Evolutionary conservation across 148 eudicot genomes (phyloP), one percentile per base, ranked within the genome.

Genomic region (Tetragonia tetragonoides): DNA sequence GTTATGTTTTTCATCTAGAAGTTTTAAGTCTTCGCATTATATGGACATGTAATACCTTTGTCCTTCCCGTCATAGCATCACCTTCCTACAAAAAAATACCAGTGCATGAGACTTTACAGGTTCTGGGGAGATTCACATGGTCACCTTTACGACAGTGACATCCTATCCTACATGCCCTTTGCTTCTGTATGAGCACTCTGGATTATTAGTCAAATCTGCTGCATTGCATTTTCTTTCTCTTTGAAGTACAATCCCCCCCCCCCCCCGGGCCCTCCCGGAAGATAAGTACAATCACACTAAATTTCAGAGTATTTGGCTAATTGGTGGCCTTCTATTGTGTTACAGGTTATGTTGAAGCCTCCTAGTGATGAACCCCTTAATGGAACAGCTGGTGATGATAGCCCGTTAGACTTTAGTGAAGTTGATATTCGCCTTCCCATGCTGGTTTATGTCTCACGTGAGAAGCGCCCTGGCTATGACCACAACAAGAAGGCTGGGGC

Each of bases 401-500:
- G 68, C 66, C 88, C 91, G 8, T 53, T 95, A 64, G 95, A 95
- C 79, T 87, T 89, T 47, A 86, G 86, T 28, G 97, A 90, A 47
- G 85, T 87, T 4, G 98, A 95, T 75, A 95, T 95, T 46, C 92
- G 98, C 15, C 98, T 95, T 66, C 98, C 98, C 6, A 23, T 94
- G 83, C 89, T 94, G 57, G 98, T 94, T 39, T 94, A 94, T 64
- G 93, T 94, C 53, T 94, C 98, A 24, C 95, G 98, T 69, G 98
- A 94, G 82, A 94, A 94, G 78, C 97, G 98, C 40, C 93, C 98
- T 7, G 98, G 98, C 7, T 92, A 94, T 47, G 98, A 94, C 78
- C 98, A 94, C 88, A 94, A 94, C 87, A 94, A 94, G 88, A 94
- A 94, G 78, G 98, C 98, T 0, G 98, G 98, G 3, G 98, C 98